phyloP scores from a whole-genome alignment of 805 yeast species.

The Candida maesae region DNA sequence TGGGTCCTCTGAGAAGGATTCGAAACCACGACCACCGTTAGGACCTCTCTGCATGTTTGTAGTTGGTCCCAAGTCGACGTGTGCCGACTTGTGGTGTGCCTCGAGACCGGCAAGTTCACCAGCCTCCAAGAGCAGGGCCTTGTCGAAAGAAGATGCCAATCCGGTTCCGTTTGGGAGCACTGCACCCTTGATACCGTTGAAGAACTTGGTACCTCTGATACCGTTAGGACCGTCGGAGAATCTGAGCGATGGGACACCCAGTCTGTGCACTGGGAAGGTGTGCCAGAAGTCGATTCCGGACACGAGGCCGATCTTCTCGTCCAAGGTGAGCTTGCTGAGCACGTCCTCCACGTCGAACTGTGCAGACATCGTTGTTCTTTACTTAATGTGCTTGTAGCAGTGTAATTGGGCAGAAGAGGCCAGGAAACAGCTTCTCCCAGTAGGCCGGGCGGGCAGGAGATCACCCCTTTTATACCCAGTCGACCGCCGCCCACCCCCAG shows the following conservation, averaged over 20 bases:
- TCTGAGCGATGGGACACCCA: slow-evolving; percentile 42
- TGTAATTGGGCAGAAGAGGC: too few species aligned
- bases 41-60: slow-evolving; percentile 54
- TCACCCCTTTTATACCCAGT: too few species aligned
- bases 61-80: slow-evolving; percentile 46
- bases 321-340: slow-evolving; percentile 11
- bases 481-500: too few species aligned
- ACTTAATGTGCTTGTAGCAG: too few species aligned
- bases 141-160: slow-evolving; percentile 52
- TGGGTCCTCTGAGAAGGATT: slow-evolving; percentile 61
- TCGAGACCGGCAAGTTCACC: slow-evolving; percentile 53
- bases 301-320: slow-evolving; percentile 15
- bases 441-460: too few species aligned
- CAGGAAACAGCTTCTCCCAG: too few species aligned
- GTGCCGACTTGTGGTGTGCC: slow-evolving; percentile 50
- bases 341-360: slow-evolving; percentile 18
- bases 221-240: slow-evolving; percentile 62
- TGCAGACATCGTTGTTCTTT: slow-evolving; percentile 9
- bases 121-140: slow-evolving; percentile 41
- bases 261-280: slow-evolving; percentile 31
- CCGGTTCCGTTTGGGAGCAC: slow-evolving; percentile 58
- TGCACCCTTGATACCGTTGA: slow-evolving; percentile 48
- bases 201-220: slow-evolving; percentile 53
- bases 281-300: slow-evolving; percentile 46
- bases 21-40: slow-evolving; percentile 61